Evolutionary conservation across 192 early-diverging fungal species (phyloP).

Genomic region (Podila minutissima): DNA sequence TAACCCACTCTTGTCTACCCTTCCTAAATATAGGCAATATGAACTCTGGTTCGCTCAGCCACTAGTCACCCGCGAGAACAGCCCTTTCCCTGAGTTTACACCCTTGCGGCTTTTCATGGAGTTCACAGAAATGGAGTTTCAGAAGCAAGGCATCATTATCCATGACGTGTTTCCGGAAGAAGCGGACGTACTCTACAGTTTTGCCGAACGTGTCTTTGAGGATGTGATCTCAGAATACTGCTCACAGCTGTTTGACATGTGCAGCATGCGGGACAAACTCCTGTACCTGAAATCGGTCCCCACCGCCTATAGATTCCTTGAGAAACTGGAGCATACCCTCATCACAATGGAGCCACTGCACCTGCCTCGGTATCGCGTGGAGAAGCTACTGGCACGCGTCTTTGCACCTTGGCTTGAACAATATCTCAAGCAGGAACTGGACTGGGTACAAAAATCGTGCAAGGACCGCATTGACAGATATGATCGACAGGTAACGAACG

Average conservation of each 20-base stretch:
- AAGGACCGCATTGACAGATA: constrained; percentile 73
- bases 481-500: constrained; percentile 65
- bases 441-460: constrained; percentile 65
- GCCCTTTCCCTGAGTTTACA: constrained; percentile 43
- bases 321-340: constrained; percentile 61
- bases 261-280: constrained; percentile 65
- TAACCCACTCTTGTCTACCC: not conserved
- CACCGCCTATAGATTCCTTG: constrained; percentile 64
- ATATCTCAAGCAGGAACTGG: constrained; percentile 75
- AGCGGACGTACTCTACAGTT: constrained; percentile 75
- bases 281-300: constrained; percentile 79
- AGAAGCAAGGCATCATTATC: constrained; percentile 71
- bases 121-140: constrained; percentile 71
- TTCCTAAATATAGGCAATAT: constrained; percentile 34
- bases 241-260: constrained; percentile 65
- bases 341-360: constrained; percentile 54
- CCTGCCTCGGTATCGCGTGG: constrained; percentile 54
- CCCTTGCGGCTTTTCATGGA: constrained; percentile 70
- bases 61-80: constrained; percentile 36
- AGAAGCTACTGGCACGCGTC: constrained; percentile 64
- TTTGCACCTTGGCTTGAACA: constrained; percentile 72
- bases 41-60: constrained; percentile 43
- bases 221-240: constrained; percentile 86
- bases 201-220: constrained; percentile 84
- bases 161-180: constrained; percentile 74